Evolutionary conservation across 495 filamentous ascomycete genomes (phyloP).

Genomic region (Hypoxylon lienhwacheense): DNA sequence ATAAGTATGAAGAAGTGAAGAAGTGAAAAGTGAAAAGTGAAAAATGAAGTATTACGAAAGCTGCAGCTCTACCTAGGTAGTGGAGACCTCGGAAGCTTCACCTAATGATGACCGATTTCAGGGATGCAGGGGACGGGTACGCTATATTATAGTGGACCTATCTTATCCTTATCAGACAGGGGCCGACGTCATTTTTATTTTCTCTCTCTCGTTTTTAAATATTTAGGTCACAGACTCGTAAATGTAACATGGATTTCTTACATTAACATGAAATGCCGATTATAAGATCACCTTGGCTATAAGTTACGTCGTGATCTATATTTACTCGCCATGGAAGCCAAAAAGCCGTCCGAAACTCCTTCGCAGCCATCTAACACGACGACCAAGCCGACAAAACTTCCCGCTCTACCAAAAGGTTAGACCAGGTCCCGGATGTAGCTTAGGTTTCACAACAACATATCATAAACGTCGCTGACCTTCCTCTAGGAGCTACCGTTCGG

Average conservation of each 20-base stretch:
- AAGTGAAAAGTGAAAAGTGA: too few species aligned
- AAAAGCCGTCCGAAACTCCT: conserved; percentile 3
- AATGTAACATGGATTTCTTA: too few species aligned
- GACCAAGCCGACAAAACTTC: conserved; percentile 47
- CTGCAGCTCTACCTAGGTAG: too few species aligned
- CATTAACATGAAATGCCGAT: too few species aligned
- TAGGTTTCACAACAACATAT: not conserved
- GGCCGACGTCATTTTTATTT: conserved; percentile 19
- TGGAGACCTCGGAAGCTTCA: conserved; percentile 28
- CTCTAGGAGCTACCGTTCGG: conserved; percentile 65
- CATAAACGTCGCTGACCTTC: not conserved
- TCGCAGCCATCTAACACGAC: conserved; percentile 2
- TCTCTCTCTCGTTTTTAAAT: not conserved
- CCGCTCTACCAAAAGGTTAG: conserved; percentile 51
- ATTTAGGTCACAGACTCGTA: too few species aligned
- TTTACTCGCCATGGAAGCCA: conserved; percentile 10
- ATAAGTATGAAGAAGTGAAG: too few species aligned
- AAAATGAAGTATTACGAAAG: too few species aligned
- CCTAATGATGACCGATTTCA: conserved; percentile 6
- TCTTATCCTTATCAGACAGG: conserved; percentile 3
- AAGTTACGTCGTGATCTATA: not conserved
- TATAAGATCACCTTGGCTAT: too few species aligned
- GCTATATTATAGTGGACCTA: conserved; percentile 8
- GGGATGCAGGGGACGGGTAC: not conserved
- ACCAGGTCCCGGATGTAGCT: not conserved